Percentiles rank a stretch among this genome's conserved stretches.
phyloP scores from a whole-genome alignment of 1,284 basidiomycete genomes.

The Malassezia psittaci region DNA sequence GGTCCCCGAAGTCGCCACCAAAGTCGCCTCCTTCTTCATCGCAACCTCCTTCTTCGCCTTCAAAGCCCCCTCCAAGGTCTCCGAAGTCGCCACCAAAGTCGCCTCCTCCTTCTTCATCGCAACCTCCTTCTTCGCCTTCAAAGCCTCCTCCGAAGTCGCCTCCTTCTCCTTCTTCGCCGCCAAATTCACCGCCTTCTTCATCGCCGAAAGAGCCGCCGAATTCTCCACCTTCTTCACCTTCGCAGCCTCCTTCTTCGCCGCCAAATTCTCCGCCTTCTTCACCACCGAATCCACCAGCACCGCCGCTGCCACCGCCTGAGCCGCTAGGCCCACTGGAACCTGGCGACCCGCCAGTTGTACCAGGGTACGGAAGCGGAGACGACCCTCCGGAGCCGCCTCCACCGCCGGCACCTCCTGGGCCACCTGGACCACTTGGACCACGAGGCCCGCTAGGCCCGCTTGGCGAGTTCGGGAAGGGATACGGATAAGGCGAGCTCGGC shows the following conservation, averaged over 20 bases:
- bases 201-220: too few species aligned
- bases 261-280: not conserved
- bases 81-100: too few species aligned
- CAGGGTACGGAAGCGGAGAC: not conserved
- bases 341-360: not conserved
- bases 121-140: too few species aligned
- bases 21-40: not conserved
- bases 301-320: not conserved
- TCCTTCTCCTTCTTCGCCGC: not conserved
- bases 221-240: not conserved
- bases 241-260: not conserved
- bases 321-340: constrained; percentile 2
- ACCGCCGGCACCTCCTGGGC: constrained; percentile 3
- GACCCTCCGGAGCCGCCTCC: not conserved
- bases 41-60: too few species aligned
- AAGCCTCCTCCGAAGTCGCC: not conserved
- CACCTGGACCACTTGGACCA: constrained; percentile 2
- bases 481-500: not conserved
- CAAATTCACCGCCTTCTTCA: too few species aligned
- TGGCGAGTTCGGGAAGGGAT: not conserved
- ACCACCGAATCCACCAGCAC: not conserved
- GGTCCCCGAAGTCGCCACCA: not conserved
- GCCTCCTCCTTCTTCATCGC: too few species aligned
- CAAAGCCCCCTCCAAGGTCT: too few species aligned
- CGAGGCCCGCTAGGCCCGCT: not conserved